Evolutionary conservation across 768 basidiomycete species (phyloP).

Genomic region (Boletus bicolor): DNA sequence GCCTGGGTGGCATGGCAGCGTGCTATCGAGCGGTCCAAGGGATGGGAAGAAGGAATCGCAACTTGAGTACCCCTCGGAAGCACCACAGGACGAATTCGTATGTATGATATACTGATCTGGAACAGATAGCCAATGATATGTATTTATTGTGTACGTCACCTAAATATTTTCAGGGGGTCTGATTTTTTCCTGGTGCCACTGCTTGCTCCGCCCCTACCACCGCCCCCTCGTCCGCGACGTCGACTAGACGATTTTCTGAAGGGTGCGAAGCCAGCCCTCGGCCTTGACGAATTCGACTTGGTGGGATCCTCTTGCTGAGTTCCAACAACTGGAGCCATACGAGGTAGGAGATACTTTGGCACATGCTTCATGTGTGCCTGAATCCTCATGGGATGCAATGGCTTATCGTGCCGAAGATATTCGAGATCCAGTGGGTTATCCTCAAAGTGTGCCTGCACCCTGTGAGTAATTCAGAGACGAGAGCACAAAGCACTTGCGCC

Average conservation of each 20-base stretch:
- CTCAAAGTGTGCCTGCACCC: constrained; percentile 86
- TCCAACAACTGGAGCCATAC: constrained; percentile 50
- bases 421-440: constrained; percentile 94
- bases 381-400: constrained; percentile 83
- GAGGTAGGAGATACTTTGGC: constrained; percentile 87
- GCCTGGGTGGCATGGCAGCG: constrained; percentile 83
- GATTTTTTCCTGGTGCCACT: constrained; percentile 60
- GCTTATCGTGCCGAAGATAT: constrained; percentile 90
- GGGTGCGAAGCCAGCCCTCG: constrained; percentile 59
- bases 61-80: constrained; percentile 11
- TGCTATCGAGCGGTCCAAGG: constrained; percentile 79
- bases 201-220: constrained; percentile 35
- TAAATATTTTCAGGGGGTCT: constrained; percentile 81
- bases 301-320: constrained; percentile 28
- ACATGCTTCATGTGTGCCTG: constrained; percentile 96
- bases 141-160: constrained; percentile 18
- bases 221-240: constrained; percentile 53
- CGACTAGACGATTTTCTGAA: constrained; percentile 58
- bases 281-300: constrained; percentile 6
- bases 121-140: neutral
- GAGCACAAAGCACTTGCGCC: constrained; percentile 13
- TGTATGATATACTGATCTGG: neutral
- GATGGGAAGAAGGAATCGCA: constrained; percentile 67
- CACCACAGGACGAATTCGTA: neutral
- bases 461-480: neutral